phyloP scores from a whole-genome alignment of 2,329 filamentous ascomycete genomes.

The Colletotrichum costaricense region DNA sequence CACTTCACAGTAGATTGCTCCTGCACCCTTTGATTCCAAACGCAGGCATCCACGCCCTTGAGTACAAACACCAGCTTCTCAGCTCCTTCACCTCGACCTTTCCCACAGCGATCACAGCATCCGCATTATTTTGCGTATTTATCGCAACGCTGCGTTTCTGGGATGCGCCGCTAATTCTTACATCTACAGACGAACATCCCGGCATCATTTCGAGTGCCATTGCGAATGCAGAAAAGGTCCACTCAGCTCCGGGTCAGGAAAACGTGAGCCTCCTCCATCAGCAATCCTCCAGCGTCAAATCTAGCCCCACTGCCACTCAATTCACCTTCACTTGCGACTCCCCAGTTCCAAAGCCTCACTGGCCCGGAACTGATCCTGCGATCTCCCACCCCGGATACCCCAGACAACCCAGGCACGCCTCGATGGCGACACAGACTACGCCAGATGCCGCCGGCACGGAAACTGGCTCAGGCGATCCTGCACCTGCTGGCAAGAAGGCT shows the following conservation, averaged over 20 bases:
- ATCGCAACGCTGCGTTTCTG: neutral
- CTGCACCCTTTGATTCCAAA: neutral
- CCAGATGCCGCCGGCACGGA: constrained; percentile 2
- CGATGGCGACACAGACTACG: constrained; percentile 36
- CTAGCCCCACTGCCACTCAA: constrained; percentile 80
- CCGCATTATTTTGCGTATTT: neutral
- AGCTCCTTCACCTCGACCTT: neutral
- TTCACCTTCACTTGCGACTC: constrained; percentile 98
- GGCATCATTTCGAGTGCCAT: constrained; percentile 95
- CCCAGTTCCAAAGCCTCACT: constrained; percentile 82
- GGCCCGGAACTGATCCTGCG: constrained; percentile 68
- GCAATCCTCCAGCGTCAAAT: constrained; percentile 66
- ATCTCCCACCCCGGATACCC: constrained; percentile 44
- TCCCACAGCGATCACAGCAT: neutral
- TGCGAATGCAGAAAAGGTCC: constrained; percentile 82
- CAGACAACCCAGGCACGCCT: constrained; percentile 37
- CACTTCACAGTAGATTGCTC: neutral
- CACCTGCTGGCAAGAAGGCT: constrained; percentile 50
- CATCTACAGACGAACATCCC: constrained; percentile 56
- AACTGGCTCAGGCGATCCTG: neutral
- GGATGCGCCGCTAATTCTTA: constrained; percentile 35
- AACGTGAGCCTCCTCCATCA: constrained; percentile 84
- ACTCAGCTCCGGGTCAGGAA: constrained; percentile 75
- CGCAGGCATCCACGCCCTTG: neutral
- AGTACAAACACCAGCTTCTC: neutral